phyloP scores from a whole-genome alignment of 148 eudicot genomes.

The Nyssa sinensis region DNA sequence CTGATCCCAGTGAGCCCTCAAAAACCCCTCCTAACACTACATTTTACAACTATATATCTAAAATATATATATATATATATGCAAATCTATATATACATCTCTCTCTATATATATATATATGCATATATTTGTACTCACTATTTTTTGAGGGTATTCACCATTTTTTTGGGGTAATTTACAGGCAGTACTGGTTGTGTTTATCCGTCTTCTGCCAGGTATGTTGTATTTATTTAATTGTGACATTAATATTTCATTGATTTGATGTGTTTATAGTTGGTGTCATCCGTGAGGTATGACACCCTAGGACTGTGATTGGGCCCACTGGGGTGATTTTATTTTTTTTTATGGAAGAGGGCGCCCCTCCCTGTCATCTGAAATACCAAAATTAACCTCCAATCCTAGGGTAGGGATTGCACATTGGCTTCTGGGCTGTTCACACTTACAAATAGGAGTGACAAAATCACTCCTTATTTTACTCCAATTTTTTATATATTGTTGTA shows the following conservation, averaged over 20 bases:
- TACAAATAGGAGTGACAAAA: no score
- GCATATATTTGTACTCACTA: neutral
- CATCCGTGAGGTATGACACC: no score
- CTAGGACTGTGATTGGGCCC: no score
- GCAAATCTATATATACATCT: no score
- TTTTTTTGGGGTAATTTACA: conserved; percentile 17
- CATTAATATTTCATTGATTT: neutral
- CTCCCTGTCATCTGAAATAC: neutral
- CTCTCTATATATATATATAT: no score
- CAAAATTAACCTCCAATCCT: neutral
- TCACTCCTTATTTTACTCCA: no score
- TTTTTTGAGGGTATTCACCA: neutral
- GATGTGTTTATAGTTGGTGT: no score
- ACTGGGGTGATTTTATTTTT: conserved; percentile 3
- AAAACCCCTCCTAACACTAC: neutral
- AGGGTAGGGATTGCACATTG: neutral
- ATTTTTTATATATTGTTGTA: no score
- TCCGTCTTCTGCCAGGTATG: conserved; percentile 58
- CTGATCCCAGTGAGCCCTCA: conserved; percentile 68
- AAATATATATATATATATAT: no score
- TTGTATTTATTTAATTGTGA: neutral
- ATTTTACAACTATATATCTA: neutral
- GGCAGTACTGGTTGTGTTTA: conserved; percentile 53
- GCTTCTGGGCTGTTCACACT: neutral
- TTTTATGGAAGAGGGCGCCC: neutral